phyloP scores from a whole-genome alignment of 768 basidiomycete genomes.

The Glaciozyma martinii region DNA sequence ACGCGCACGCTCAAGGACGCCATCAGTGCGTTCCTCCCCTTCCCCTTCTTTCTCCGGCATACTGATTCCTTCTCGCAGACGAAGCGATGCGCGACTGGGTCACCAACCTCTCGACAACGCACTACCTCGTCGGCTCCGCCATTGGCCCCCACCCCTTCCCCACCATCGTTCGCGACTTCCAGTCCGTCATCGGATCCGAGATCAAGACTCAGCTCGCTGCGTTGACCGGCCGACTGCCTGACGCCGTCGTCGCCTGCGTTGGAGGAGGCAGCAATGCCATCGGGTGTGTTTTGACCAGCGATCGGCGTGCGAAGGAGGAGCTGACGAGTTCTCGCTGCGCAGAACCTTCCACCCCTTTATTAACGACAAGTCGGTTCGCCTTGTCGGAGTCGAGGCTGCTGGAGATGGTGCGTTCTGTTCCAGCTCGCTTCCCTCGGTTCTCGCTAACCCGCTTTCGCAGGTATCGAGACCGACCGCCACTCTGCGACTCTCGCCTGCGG shows the following conservation, averaged over 20 bases:
- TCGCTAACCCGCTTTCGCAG: constrained; percentile 40
- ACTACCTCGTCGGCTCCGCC: constrained; percentile 93
- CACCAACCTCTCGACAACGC: constrained; percentile 82
- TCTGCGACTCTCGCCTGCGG: constrained; percentile 90
- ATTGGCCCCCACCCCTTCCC: constrained; percentile 99
- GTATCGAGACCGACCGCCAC: constrained; percentile 72
- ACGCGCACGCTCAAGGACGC: constrained; percentile 95
- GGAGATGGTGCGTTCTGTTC: constrained; percentile 64
- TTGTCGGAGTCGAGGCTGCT: constrained; percentile 94
- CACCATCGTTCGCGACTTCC: constrained; percentile 96
- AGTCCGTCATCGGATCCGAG: constrained; percentile 86
- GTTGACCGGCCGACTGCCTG: constrained; percentile 72
- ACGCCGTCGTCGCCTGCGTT: constrained; percentile 90
- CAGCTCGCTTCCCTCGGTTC: neutral
- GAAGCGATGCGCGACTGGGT: constrained; percentile 99
- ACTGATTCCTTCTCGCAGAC: constrained; percentile 40
- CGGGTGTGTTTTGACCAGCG: constrained; percentile 38
- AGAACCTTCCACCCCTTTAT: constrained; percentile 95
- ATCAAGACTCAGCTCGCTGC: constrained; percentile 78
- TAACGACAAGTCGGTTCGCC: constrained; percentile 66
- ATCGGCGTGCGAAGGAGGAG: no score
- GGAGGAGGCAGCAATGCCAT: constrained; percentile 98
- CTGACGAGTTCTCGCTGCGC: neutral
- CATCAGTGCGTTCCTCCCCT: constrained; percentile 48
- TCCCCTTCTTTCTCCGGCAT: neutral